Base-by-base conservation (phyloP, 345 rosid genomes). In the Adansonia digitata region DNA sequence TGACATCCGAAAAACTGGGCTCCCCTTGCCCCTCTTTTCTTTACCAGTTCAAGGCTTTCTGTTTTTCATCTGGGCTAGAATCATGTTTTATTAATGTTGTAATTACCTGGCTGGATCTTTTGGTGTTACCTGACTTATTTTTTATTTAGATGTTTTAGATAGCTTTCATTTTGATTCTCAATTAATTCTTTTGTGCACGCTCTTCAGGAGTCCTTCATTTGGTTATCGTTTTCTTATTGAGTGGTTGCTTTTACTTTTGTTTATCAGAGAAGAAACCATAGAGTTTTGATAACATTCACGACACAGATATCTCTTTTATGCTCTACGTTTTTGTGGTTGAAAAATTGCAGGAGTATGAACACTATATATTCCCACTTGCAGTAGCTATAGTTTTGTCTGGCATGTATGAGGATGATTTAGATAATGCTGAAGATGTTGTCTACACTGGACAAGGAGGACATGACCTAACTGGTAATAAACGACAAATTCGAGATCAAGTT, bases 391-490 rank as follows among this genome's bases (percentile, higher is more conserved):
- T 95, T 71, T 61, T 95, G 72, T 95, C 99, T 2, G 99, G 99
- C 74, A 86, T 89, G 91, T 95, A 95, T 42, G 97, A 95, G 78
- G 99, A 93, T 88, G 99, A 95, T 82, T 77, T 89, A 10, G 99
- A 95, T 88, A 91, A 95, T 81, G 90, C 97, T 20, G 99, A 95
- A 51, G 92, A 88, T 45, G 87, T 95, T 57, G 81, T 87, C 22
- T 95, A 95, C 78, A 95, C 99, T 75, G 98, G 99, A 22, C 97
- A 93, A 84, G 98, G 99, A 46, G 98, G 99, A 31, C 89, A 93
- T 70, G 82, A 93, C 81, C 85, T 95, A 63, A 80, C 78, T 2
- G 99, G 99, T 73, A 77, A 92, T 78, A 95, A 91, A 79, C 96
- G 91, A n/a, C 99, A 95, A 86, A 80, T 84, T 61, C 75, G 49